Evolutionary conservation across 495 filamentous ascomycete species (phyloP).

Genomic region (Staphylotrichum longicolle): DNA sequence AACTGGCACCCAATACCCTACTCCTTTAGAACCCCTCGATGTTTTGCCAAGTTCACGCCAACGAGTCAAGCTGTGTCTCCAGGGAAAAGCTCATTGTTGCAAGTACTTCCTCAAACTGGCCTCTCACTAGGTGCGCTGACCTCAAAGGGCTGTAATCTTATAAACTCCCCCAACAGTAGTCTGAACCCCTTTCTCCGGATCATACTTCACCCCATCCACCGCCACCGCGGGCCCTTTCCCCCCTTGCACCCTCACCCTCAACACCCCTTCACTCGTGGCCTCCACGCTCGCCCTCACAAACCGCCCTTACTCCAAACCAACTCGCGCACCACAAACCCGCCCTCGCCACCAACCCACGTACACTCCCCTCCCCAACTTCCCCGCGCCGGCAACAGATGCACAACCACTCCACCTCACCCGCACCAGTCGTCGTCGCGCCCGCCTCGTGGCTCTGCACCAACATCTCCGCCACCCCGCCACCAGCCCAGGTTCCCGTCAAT

Average conservation of each 20-base stretch:
- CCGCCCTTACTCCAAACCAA: not conserved
- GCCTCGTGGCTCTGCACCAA: not conserved
- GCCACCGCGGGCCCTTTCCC: not conserved
- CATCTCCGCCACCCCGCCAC: slow-evolving; percentile 2
- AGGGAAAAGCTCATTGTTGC: too few relatives aligned
- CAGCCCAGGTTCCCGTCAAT: slow-evolving; percentile 4
- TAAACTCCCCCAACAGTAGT: not conserved
- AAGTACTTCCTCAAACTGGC: too few relatives aligned
- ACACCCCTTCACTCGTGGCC: not conserved
- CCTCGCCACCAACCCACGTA: not conserved
- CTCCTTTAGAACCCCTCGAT: too few relatives aligned
- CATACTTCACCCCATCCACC: not conserved
- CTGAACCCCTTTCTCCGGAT: not conserved
- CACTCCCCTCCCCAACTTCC: not conserved
- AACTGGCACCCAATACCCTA: too few relatives aligned
- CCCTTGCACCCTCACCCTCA: slow-evolving; percentile 7
- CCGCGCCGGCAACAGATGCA: slow-evolving; percentile 1
- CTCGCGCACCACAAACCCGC: not conserved
- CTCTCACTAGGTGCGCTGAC: too few relatives aligned
- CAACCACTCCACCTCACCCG: not conserved
- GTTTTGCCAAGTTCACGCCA: too few relatives aligned
- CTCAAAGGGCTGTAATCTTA: not conserved
- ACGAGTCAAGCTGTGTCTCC: too few relatives aligned
- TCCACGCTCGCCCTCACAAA: not conserved
- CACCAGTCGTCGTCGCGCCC: too few relatives aligned